A percentile compares a stretch with the other conserved stretches of the same genome.
phyloP scores from a whole-genome alignment of 2,329 filamentous ascomycete species.

The Dactylellina sp. region DNA sequence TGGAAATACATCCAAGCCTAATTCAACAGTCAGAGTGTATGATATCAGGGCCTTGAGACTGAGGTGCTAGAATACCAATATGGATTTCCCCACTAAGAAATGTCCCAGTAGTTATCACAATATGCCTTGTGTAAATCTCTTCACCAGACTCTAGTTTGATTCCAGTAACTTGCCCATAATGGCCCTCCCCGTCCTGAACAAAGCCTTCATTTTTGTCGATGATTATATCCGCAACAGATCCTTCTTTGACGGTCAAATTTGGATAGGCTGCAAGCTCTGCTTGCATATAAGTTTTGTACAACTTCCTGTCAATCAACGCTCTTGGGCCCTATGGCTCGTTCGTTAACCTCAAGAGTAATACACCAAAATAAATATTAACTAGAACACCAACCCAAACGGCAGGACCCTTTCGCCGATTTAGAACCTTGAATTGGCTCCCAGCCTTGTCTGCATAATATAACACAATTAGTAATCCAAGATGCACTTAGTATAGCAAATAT shows the following conservation, averaged over 20 bases:
- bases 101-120: slow-evolving; percentile 95
- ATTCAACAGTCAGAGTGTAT: slow-evolving; percentile 8
- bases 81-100: slow-evolving; percentile 97
- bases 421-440: slow-evolving; percentile 88
- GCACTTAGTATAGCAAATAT: background rate
- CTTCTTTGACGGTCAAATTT: slow-evolving; percentile 82
- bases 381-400: slow-evolving; percentile 79
- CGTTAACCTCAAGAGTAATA: background rate
- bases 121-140: slow-evolving; percentile 80
- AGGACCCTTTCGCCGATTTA: slow-evolving; percentile 90
- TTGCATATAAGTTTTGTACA: slow-evolving; percentile 92
- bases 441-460: slow-evolving; percentile 74
- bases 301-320: slow-evolving; percentile 89
- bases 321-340: slow-evolving; percentile 74
- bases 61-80: slow-evolving; percentile 67
- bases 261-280: slow-evolving; percentile 83
- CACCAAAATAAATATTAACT: slow-evolving; percentile 10
- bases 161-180: slow-evolving; percentile 79
- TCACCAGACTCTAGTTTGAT: slow-evolving; percentile 89
- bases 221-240: slow-evolving; percentile 92
- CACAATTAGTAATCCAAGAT: slow-evolving; percentile 20
- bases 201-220: slow-evolving; percentile 70
- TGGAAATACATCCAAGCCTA: slow-evolving; percentile 81
- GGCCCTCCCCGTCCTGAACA: slow-evolving; percentile 53
- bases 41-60: background rate